phyloP scores from a whole-genome alignment of 495 filamentous ascomycete genomes.

The Clavariopsis aquatica region DNA sequence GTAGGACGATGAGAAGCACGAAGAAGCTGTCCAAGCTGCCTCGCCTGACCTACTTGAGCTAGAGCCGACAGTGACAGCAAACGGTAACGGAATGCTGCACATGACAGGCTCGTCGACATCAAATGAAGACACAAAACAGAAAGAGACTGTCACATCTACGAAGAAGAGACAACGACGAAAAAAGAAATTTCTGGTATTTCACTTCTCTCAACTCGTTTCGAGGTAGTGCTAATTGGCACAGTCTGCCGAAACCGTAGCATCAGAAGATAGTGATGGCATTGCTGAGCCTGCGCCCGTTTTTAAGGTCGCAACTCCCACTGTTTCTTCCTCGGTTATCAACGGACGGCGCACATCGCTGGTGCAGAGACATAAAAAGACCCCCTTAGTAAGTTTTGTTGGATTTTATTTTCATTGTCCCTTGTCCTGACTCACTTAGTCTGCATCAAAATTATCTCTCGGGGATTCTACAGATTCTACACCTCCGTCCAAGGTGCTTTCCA shows the following conservation, averaged over 20 bases:
- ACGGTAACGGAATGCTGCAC: constrained; percentile 16
- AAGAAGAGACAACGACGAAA: constrained; percentile 8
- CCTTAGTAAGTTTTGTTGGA: neutral
- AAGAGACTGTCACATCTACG: neutral
- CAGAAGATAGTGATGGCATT: constrained; percentile 9
- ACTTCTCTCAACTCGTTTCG: neutral
- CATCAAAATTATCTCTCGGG: neutral
- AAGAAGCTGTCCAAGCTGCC: constrained; percentile 10
- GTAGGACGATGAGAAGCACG: constrained; percentile 15
- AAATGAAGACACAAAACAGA: neutral
- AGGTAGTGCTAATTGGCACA: neutral
- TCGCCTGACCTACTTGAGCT: neutral
- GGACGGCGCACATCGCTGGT: constrained; percentile 9
- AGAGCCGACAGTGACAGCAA: constrained; percentile 16
- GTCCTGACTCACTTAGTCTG: neutral
- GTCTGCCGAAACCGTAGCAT: constrained; percentile 2
- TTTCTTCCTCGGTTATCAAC: neutral
- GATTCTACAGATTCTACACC: neutral
- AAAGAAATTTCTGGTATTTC: constrained; percentile 3
- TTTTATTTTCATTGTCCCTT: neutral
- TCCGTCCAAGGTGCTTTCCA: neutral
- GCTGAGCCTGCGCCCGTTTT: neutral
- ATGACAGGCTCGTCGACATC: neutral
- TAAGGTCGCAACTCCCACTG: constrained; percentile 4
- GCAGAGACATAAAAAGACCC: constrained; percentile 3